phyloP scores from a whole-genome alignment of 768 basidiomycete species.

The Lentinula aciculospora region DNA sequence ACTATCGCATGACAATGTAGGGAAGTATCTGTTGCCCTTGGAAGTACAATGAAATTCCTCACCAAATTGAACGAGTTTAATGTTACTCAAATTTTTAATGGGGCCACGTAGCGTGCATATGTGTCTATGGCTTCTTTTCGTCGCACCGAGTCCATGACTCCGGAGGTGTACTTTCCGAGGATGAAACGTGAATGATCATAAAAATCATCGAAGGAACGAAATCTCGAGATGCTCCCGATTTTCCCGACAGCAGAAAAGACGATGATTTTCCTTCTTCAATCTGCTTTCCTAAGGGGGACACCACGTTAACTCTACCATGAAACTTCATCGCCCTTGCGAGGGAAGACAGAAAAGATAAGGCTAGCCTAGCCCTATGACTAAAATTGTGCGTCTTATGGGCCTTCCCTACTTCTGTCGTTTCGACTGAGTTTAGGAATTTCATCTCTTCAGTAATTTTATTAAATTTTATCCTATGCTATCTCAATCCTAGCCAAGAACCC shows the following conservation, averaged over 20 bases:
- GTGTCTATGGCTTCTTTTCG: not conserved
- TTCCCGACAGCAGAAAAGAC: not conserved
- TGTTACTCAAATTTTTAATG: too few species aligned
- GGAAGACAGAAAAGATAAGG: not conserved
- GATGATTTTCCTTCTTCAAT: not conserved
- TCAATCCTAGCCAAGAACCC: too few species aligned
- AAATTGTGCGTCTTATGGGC: conserved; percentile 1
- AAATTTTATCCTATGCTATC: too few species aligned
- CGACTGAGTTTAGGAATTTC: not conserved
- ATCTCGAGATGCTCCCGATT: not conserved
- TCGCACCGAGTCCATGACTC: not conserved
- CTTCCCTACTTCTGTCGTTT: not conserved
- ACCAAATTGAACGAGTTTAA: too few species aligned
- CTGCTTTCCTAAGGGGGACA: not conserved
- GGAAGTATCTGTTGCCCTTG: too few species aligned
- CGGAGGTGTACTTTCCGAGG: not conserved
- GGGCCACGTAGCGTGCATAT: not conserved
- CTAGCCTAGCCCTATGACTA: not conserved
- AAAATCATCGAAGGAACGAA: not conserved
- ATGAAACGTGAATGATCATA: not conserved
- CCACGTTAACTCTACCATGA: not conserved
- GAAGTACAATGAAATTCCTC: too few species aligned
- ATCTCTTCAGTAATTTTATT: not conserved
- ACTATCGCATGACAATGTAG: not conserved
- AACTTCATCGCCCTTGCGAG: not conserved